A percentile compares a stretch with the other conserved stretches of the same genome.
phyloP scores from a whole-genome alignment of 2,329 filamentous ascomycete genomes.

The Domatiomyces catenatus region DNA sequence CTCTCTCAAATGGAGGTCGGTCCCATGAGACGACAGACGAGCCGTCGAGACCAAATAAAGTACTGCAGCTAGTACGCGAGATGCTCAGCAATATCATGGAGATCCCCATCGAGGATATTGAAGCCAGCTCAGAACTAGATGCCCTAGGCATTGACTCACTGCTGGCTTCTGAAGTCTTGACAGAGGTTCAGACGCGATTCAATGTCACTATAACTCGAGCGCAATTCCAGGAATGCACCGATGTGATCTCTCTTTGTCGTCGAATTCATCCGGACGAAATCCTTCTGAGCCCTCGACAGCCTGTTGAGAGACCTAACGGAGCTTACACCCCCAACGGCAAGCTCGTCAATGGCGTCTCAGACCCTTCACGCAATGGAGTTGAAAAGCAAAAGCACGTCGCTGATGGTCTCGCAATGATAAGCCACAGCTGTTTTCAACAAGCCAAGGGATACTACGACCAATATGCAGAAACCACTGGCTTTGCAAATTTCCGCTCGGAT shows the following conservation, averaged over 20 bases:
- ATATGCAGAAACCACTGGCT: slow-evolving; percentile 4
- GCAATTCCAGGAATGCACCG: neutral
- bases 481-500: slow-evolving; percentile 7
- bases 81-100: neutral
- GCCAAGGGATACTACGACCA: slow-evolving; percentile 1
- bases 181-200: slow-evolving; percentile 9
- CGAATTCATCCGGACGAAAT: neutral
- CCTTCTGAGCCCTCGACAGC: neutral
- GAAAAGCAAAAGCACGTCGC: neutral
- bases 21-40: neutral
- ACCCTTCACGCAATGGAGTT: neutral
- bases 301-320: neutral
- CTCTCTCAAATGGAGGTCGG: neutral
- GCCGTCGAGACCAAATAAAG: neutral
- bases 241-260: neutral
- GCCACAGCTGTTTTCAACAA: neutral
- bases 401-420: neutral
- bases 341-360: neutral
- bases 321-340: neutral
- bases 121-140: neutral
- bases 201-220: neutral
- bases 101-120: neutral
- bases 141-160: slow-evolving; percentile 19
- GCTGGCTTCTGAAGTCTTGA: slow-evolving; percentile 14
- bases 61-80: neutral